phyloP scores from a whole-genome alignment of 2,329 filamentous ascomycete species.

The Leptoxyphium fumago region DNA sequence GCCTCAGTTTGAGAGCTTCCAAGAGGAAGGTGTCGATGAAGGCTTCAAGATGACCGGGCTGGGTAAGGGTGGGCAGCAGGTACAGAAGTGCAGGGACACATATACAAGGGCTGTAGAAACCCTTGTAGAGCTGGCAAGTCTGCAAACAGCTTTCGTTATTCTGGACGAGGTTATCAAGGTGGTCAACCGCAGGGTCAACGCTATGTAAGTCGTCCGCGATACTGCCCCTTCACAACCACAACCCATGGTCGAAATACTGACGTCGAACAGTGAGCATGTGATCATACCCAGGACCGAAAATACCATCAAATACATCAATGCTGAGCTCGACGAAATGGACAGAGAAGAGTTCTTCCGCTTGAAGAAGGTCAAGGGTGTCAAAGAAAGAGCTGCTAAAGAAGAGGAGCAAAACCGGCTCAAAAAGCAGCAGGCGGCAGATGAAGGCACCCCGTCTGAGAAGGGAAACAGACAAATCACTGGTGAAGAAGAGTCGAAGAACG shows the following conservation, averaged over 20 bases:
- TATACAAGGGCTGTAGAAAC: slow-evolving; percentile 94
- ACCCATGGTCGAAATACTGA: no score
- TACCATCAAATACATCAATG: slow-evolving; percentile 99
- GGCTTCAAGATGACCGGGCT: slow-evolving; percentile 93
- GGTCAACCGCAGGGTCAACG: slow-evolving; percentile 94
- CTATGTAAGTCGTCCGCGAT: slow-evolving; percentile 49
- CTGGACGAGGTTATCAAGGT: slow-evolving; percentile 98
- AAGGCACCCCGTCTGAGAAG: slow-evolving; percentile 12
- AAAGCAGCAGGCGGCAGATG: slow-evolving; percentile 7
- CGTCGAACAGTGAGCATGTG: slow-evolving; percentile 54
- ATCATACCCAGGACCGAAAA: slow-evolving; percentile 98
- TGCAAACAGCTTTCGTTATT: slow-evolving; percentile 97
- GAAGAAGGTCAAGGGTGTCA: slow-evolving; percentile 78
- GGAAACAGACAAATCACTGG: slow-evolving; percentile 13
- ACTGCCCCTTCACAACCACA: no score
- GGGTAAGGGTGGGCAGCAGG: slow-evolving; percentile 93
- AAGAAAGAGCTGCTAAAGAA: slow-evolving; percentile 36
- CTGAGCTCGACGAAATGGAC: slow-evolving; percentile 91
- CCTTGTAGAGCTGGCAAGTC: slow-evolving; percentile 80
- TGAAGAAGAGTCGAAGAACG: slow-evolving; percentile 13
- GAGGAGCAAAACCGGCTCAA: slow-evolving; percentile 19
- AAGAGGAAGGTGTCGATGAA: slow-evolving; percentile 66
- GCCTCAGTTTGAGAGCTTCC: slow-evolving; percentile 83
- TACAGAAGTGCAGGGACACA: slow-evolving; percentile 86
- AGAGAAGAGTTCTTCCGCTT: slow-evolving; percentile 95